These are phyloP conservation scores for Laetiporus sulphureus DNA, from an alignment of 1,284 basidiomycete species.

Conservation along the genomic window DNA sequence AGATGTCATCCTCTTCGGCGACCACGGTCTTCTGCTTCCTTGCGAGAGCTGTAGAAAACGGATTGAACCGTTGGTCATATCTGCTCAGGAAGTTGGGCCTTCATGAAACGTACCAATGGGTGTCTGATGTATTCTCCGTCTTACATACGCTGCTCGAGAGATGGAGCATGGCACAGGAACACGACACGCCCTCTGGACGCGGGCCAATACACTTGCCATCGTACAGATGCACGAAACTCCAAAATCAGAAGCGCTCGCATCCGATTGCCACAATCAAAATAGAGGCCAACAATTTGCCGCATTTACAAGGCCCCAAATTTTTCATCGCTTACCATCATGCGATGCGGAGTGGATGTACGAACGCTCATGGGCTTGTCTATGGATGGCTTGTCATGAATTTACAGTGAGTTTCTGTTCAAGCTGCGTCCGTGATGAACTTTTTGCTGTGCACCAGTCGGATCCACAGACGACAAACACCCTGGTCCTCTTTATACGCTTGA, in stretches of 20 bases:
- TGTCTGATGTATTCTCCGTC: conserved; percentile 8
- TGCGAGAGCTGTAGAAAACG: conserved; percentile 14
- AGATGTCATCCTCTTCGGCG: conserved; percentile 16
- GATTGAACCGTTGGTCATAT: too few species aligned
- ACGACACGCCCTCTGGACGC: conserved; percentile 3
- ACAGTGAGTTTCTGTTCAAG: conserved; percentile 2
- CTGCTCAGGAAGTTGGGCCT: too few species aligned
- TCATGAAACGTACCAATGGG: conserved; percentile 8
- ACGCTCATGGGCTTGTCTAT: too few species aligned
- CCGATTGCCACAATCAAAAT: conserved; percentile 6
- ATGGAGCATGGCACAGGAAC: not conserved
- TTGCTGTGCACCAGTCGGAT: conserved; percentile 29
- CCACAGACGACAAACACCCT: conserved; percentile 21
- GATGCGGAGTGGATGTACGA: not conserved
- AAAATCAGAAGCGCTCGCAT: too few species aligned
- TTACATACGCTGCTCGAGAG: not conserved
- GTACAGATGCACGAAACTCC: too few species aligned
- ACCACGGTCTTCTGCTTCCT: conserved; percentile 12
- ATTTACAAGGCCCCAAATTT: not conserved
- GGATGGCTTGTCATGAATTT: too few species aligned
- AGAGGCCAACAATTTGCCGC: conserved; percentile 4
- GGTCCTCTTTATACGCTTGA: conserved; percentile 25
- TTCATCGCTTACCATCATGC: not conserved
- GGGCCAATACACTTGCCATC: conserved; percentile 5
- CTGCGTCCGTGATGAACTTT: conserved; percentile 19